Conservation (phyloP, 164 flowering plant genomes). For the Nymphaea colorata region DNA sequence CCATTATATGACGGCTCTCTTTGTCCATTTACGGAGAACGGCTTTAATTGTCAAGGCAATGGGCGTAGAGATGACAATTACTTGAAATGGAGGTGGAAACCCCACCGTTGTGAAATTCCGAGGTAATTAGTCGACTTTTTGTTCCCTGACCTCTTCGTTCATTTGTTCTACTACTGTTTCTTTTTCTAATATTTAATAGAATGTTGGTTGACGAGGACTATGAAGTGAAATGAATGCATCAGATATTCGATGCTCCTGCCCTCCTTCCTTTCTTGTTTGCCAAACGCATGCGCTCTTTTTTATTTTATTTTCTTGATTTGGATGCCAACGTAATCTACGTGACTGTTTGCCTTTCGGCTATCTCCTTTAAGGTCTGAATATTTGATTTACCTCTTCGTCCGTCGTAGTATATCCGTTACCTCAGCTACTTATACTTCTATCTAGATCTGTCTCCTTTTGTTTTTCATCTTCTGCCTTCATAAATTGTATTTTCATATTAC, state of each 20-base stretch:
- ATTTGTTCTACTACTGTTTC: not conserved
- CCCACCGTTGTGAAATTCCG: conserved; percentile 58
- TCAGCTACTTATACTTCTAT: not conserved
- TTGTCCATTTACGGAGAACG: conserved; percentile 70
- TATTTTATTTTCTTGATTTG: too few relatives aligned
- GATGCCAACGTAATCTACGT: too few relatives aligned
- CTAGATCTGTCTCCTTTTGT: not conserved
- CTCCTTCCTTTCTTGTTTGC: too few relatives aligned
- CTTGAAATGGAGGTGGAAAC: conserved; percentile 82
- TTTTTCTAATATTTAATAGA: too few relatives aligned
- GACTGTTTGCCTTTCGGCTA: too few relatives aligned
- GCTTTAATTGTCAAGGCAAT: conserved; percentile 72
- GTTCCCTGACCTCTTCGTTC: not conserved
- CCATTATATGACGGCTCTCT: conserved; percentile 67
- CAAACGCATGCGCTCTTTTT: too few relatives aligned
- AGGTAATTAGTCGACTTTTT: not conserved
- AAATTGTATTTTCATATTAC: too few relatives aligned
- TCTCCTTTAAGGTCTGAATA: too few relatives aligned
- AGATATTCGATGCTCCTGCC: too few relatives aligned
- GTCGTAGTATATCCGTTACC: not conserved
- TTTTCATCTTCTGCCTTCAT: not conserved
- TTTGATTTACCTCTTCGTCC: too few relatives aligned
- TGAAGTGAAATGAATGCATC: too few relatives aligned
- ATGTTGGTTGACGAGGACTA: not conserved
- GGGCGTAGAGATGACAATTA: conserved; percentile 61